Evolutionary conservation across 192 early-diverging fungal species (phyloP).

Genomic region (Dispira parvispora): DNA sequence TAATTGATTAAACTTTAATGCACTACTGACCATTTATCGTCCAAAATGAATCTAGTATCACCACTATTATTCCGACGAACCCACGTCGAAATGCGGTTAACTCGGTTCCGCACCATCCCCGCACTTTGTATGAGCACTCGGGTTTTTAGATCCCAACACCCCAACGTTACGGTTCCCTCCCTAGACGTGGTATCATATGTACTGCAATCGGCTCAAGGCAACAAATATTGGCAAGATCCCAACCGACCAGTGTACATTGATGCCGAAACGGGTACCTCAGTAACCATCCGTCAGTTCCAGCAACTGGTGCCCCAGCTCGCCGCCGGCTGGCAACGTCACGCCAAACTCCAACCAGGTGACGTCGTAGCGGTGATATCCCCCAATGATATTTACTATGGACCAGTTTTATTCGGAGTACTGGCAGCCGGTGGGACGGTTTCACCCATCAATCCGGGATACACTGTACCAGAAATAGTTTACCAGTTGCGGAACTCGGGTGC

Average conservation of each 20-base stretch:
- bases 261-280: constrained; percentile 44
- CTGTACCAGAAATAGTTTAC: constrained; percentile 53
- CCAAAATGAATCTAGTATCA: too few species aligned
- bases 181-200: too few species aligned
- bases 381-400: constrained; percentile 29
- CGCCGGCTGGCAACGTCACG: constrained; percentile 10
- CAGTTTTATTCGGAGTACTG: constrained; percentile 41
- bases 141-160: too few species aligned
- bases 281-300: constrained; percentile 32
- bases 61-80: too few species aligned
- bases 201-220: too few species aligned
- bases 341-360: neutral
- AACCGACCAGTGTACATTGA: constrained; percentile 20
- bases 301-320: constrained; percentile 43
- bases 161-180: too few species aligned
- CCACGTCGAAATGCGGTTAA: too few species aligned
- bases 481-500: constrained; percentile 61
- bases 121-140: too few species aligned
- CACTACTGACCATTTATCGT: too few species aligned
- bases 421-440: constrained; percentile 51
- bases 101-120: too few species aligned
- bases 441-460: constrained; percentile 72
- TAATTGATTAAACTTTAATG: too few species aligned
- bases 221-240: constrained; percentile 11
- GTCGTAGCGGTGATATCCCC: constrained; percentile 5